Percentiles rank a stretch among this genome's conserved stretches.
These are phyloP conservation scores for Monilinia fructicola DNA, from an alignment of 2,329 filamentous ascomycete species.

Conservation along the genomic window DNA sequence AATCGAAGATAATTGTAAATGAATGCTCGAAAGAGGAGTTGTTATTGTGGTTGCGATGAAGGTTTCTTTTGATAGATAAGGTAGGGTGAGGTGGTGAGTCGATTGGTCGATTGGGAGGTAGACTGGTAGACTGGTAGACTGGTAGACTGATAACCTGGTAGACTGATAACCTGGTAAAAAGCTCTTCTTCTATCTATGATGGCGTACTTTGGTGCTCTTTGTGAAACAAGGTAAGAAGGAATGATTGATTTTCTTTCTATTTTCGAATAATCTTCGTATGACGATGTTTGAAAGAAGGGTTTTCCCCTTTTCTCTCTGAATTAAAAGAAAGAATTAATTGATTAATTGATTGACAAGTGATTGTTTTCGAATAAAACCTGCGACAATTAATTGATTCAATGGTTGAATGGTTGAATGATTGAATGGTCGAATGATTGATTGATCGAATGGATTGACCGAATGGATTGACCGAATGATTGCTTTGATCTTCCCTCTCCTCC, in stretches of 20 bases:
- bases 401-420: neutral
- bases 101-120: too few species aligned
- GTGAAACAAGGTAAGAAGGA: constrained; percentile 12
- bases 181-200: neutral
- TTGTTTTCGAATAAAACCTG: neutral
- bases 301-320: neutral
- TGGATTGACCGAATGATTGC: neutral
- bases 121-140: too few species aligned
- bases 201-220: neutral
- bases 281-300: constrained; percentile 2
- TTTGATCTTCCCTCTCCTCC: too few species aligned
- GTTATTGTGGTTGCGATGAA: neutral
- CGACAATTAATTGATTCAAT: neutral
- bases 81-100: too few species aligned
- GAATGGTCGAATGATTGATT: neutral
- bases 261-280: neutral
- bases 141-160: too few species aligned
- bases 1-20: neutral
- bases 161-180: too few species aligned
- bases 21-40: neutral
- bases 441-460: too few species aligned
- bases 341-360: neutral
- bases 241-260: neutral
- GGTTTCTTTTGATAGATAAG: neutral
- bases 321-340: neutral